Evolutionary conservation across 805 yeast genomes (phyloP), one percentile per base, ranked within the genome.

Genomic region (Candida xiaguanensis): DNA sequence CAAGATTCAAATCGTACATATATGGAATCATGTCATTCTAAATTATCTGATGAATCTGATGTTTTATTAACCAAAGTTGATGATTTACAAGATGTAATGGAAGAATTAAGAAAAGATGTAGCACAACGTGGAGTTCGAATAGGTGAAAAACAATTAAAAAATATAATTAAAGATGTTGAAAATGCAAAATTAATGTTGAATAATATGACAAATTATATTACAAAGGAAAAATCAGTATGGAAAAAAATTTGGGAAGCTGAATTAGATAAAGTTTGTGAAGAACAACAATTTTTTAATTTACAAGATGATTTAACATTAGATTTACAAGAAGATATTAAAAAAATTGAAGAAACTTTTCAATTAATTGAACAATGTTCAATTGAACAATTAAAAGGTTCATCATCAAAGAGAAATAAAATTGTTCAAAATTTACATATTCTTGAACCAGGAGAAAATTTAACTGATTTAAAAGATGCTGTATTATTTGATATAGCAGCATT

Each of bases 181-280:
- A 67, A 63, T 1, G 90, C 95, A 0, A 73, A 75, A 40, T 34
- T 51, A 0, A 73, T 74, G 13, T 67, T 91, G 31, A 59, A 59
- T 1, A 59, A 59, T 2, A 74, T 89, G 73, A 70, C 74, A n/a
- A 63, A 62, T 4, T 88, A 77, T 52, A 81, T 93, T 28, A 52
- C 60, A 1, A 66, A 68, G 4, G 98, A 89, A 54, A 85, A 85
- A 47, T 82, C 89, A 5, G 79, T 78, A 23, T 89, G 98, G 96
- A 85, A 86, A 55, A 77, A 77, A 48, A 82, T 87, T 7, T 91
- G 99, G 97, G 96, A 90, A 55, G 67, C 82, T 4, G 96, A 89
- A 55, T 72, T 93, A 40, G 93, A 88, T 44, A 82, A 82, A 26
- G 91, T 93, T 11, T 84, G 95, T 47, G 95, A 88, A 52, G 97